phyloP scores from a whole-genome alignment of 1,139 yeast species.

The Blastobotrys ciferrii region DNA sequence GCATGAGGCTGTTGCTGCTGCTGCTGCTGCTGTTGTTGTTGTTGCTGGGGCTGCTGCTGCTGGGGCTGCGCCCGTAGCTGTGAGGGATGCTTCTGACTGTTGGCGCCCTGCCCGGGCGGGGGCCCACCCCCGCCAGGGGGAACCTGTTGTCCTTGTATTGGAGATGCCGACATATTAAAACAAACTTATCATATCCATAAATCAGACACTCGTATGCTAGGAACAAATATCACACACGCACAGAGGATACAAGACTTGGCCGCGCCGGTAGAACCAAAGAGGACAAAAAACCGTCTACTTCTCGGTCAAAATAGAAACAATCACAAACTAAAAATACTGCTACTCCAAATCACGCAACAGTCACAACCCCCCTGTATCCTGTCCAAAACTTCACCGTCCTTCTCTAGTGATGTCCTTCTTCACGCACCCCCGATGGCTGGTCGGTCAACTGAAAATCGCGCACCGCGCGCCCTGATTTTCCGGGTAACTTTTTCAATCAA shows the following conservation, averaged over 20 bases:
- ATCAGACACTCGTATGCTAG: too few relatives aligned
- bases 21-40: constrained; percentile 20
- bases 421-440: not conserved
- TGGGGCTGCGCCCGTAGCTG: constrained; percentile 19
- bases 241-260: not conserved
- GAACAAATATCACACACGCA: not conserved
- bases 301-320: not conserved
- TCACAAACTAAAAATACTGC: not conserved
- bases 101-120: constrained; percentile 21
- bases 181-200: not conserved
- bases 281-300: not conserved
- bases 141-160: constrained; percentile 26
- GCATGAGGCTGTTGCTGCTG: constrained; percentile 17
- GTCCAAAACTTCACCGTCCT: not conserved
- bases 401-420: not conserved
- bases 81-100: constrained; percentile 11
- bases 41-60: constrained; percentile 23
- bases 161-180: constrained; percentile 26
- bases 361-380: not conserved
- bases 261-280: not conserved
- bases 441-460: not conserved
- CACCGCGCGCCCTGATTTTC: not conserved
- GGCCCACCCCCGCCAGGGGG: constrained; percentile 24
- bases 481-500: too few relatives aligned
- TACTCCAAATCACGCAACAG: not conserved